Evolutionary conservation across 768 basidiomycete genomes (phyloP).

Genomic region (Calvatia gigantea): DNA sequence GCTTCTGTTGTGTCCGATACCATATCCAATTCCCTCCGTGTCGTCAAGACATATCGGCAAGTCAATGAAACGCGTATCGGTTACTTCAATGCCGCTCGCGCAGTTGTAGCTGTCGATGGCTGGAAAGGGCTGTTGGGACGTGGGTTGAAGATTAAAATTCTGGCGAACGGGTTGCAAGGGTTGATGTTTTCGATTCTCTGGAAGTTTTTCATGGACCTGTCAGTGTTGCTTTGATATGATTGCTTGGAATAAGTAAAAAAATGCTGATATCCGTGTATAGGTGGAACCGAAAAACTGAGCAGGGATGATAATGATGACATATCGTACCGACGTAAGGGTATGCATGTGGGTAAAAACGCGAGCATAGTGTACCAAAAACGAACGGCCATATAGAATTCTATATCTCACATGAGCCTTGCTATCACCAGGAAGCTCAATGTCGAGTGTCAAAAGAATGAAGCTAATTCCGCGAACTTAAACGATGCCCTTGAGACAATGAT

Average conservation of each 20-base stretch:
- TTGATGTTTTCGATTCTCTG: conserved; percentile 90
- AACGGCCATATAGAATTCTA: background rate
- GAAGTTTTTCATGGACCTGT: conserved; percentile 90
- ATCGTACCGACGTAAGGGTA: conserved; percentile 6
- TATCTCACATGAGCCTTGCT: background rate
- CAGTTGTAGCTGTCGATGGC: conserved; percentile 76
- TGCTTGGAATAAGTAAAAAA: background rate
- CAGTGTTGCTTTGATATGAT: conserved; percentile 27
- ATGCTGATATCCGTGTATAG: conserved; percentile 13
- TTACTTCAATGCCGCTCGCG: conserved; percentile 74
- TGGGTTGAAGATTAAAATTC: conserved; percentile 83
- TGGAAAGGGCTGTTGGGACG: conserved; percentile 79
- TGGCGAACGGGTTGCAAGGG: conserved; percentile 91
- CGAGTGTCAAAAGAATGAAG: background rate
- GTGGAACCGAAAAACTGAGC: conserved; percentile 26
- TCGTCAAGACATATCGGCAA: conserved; percentile 95
- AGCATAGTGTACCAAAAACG: background rate
- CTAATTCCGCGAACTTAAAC: background rate
- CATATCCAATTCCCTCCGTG: conserved; percentile 83
- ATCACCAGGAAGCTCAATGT: background rate
- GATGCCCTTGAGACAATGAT: background rate
- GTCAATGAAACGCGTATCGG: conserved; percentile 79
- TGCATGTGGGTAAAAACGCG: conserved; percentile 4
- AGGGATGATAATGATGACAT: background rate
- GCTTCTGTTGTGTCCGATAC: conserved; percentile 87